phyloP scores from a whole-genome alignment of 2,329 filamentous ascomycete genomes.

The Nannizziopsis arthrosporioides region DNA sequence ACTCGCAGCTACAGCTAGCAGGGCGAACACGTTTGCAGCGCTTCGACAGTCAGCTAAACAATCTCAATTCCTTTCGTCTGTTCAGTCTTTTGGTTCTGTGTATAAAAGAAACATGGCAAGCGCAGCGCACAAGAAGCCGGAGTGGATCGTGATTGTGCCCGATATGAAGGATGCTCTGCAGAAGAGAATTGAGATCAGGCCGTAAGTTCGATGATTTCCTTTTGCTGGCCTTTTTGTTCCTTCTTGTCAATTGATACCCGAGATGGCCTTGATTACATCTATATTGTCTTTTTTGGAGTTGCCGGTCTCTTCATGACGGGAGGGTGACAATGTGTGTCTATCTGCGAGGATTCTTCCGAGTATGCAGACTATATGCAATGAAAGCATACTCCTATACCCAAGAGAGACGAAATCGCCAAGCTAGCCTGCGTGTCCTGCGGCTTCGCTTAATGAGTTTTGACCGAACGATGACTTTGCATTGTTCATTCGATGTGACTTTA shows the following conservation, averaged over 20 bases:
- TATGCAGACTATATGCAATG: too few relatives aligned
- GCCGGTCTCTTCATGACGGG: neutral
- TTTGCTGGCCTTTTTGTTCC: neutral
- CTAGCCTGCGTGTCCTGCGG: too few relatives aligned
- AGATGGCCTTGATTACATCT: neutral
- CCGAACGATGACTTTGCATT: neutral
- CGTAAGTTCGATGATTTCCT: constrained; percentile 19
- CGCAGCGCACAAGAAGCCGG: constrained; percentile 33
- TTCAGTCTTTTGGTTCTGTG: neutral
- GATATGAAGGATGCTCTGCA: constrained; percentile 49
- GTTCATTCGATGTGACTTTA: neutral
- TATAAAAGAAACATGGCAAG: constrained; percentile 9
- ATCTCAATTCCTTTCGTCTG: neutral
- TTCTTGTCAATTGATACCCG: neutral
- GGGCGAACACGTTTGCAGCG: too few relatives aligned
- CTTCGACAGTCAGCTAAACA: neutral
- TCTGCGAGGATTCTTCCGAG: too few relatives aligned
- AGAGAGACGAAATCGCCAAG: too few relatives aligned
- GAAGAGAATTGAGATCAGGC: constrained; percentile 46
- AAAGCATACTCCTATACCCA: too few relatives aligned
- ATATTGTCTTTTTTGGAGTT: neutral
- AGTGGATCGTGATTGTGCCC: constrained; percentile 59
- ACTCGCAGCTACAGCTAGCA: too few relatives aligned
- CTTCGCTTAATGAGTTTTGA: too few relatives aligned
- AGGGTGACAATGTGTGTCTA: too few relatives aligned